Base-by-base conservation (phyloP, 2,329 filamentous ascomycete species). In the Tolypocladium tropicale region DNA sequence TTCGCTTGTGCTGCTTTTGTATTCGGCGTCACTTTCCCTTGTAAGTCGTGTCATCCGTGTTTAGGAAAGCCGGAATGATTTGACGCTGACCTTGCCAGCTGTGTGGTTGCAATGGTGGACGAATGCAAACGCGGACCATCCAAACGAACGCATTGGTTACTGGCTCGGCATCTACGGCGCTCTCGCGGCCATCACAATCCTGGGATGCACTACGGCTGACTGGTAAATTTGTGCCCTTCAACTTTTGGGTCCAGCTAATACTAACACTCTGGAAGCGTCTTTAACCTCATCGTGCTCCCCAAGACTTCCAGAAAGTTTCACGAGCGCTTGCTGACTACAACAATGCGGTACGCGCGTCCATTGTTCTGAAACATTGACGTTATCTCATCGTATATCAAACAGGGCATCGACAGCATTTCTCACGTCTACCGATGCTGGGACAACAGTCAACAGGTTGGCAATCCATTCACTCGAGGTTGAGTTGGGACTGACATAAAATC, bases 361-460 rank as follows among this genome's bases (percentile, higher is more conserved):
- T 12, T 11, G 14, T n/a, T 10, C 16, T 2, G 2, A 32, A 16
- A 21, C 1, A 7, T 12, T n/a, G n/a, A 3, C n/a, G 1, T 14
- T 50, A 10, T 33, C 69, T 7, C 64, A 58, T 28, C 9, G 6
- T 10, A 0, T 25, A 1, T 28, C 7, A 30, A 32, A 3, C 18
- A 62, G 61, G 10, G 61, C 61, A 32, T 43, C 70, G 2, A 65
- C 70, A 21, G 59, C 59, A 4, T 72, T 72, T 59, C 68, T 74
- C 46, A 68, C 68, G 0, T 64, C 61, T 6, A 72, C 71, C 1
- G 68, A 73, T 55, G 66, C 64, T 10, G 72, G 71, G 16, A 60
- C 67, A 1, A 65, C 68, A 1, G 66, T 67, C 25, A 73, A 74
- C 53, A 63, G 61, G 53, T 59, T 32, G 1, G 53, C 34, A 9